Base-by-base conservation (phyloP, 306 rosid genomes). In the Prinsepia uniflora region DNA sequence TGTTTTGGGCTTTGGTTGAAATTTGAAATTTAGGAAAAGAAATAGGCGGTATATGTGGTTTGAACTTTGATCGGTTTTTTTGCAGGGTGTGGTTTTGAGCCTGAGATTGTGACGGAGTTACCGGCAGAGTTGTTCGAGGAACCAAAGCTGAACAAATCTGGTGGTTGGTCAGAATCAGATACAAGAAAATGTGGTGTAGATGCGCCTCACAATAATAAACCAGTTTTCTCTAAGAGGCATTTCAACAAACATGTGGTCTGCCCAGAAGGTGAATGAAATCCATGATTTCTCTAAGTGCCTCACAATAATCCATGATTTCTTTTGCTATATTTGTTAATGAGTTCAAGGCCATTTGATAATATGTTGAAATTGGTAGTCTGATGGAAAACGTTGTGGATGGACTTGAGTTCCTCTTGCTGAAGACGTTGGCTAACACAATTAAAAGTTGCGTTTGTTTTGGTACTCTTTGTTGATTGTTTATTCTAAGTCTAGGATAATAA, bases 81-180 rank as follows among this genome's bases (percentile, higher is more conserved):
- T 64, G 76, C 46, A 80, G 88, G 77, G 44, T 78, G 79, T 41
- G 85, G 59, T 68, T 73, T 68, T 63, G 90, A 84, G 62, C 84
- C 76, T 48, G 73, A 65, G 80, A 81, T 88, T 40, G 84, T 88
- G 66, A 90, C 98, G 13, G 95, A 90, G 71, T 72, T 81, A 70
- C 83, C 80, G 0, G 77, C 71, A 41, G 78, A 64, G 47, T 67
- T 82, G 80, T 75, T 76, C 72, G 81, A 83, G 84, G 87, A 81
- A 41, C 83, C 84, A 30, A 85, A 74, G 72, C 46, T 63, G 60
- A 74, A 49, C 63, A 78, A 73, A 34, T 67, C 80, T 22, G 58
- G 52, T 17, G 39, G 53, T 47, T 12, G 57, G 67, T 68, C 65
- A 19, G 80, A 41, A 24, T 24, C 30, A 24, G 30, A 24, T 44